Percentiles rank a stretch among this genome's conserved stretches.
Evolutionary conservation across 1,139 yeast genomes (phyloP).

Genomic region (Pneumocystis wakefieldiae): DNA sequence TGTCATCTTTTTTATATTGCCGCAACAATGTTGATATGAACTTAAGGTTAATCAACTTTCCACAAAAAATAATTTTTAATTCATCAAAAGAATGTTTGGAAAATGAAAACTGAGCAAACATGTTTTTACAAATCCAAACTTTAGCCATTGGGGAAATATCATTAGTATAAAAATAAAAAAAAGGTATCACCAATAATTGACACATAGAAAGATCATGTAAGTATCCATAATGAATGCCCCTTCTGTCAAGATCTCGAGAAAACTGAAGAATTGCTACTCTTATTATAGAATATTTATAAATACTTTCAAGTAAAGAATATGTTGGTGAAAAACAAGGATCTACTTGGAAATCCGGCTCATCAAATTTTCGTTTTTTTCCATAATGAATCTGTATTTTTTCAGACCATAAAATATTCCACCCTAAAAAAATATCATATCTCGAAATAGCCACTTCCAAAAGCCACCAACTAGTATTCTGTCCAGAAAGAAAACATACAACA

Average conservation of each 20-base stretch:
- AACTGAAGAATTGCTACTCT: conserved; percentile 7
- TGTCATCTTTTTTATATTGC: neutral
- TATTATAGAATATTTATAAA: conserved; percentile 7
- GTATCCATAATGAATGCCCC: conserved; percentile 4
- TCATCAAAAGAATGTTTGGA: neutral
- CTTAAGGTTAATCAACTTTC: neutral
- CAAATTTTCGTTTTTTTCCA: neutral
- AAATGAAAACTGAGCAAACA: neutral
- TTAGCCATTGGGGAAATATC: neutral
- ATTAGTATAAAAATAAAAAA: neutral
- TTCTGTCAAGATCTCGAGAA: conserved; percentile 7
- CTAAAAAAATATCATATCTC: neutral
- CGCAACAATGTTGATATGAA: neutral
- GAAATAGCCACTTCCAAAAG: neutral
- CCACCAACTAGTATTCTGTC: neutral
- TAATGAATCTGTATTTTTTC: neutral
- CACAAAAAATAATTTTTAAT: neutral
- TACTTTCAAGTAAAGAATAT: conserved; percentile 3
- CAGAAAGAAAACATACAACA: conserved; percentile 3
- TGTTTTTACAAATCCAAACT: neutral
- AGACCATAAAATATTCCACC: neutral
- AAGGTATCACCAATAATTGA: neutral
- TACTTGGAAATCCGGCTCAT: neutral
- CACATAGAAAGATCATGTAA: neutral
- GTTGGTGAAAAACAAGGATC: neutral